These are phyloP conservation scores for Dryas integrifolia DNA, from an alignment of 331 rosid species.

Conservation along the genomic window DNA sequence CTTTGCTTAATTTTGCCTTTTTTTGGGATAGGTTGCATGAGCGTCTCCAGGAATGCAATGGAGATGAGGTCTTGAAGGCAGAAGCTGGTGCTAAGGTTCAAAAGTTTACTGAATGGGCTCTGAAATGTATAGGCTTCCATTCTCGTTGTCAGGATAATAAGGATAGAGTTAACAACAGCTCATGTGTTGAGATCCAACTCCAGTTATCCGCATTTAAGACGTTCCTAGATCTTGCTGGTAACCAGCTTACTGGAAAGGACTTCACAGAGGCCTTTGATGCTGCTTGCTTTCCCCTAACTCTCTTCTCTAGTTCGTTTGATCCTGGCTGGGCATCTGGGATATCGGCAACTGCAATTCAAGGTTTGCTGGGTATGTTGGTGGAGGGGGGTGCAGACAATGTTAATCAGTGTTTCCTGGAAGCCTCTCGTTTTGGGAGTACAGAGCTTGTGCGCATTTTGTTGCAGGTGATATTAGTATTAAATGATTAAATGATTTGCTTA, in stretches of 20 bases:
- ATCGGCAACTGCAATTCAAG: conserved; percentile 77
- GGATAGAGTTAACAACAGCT: conserved; percentile 50
- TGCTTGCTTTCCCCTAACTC: conserved; percentile 87
- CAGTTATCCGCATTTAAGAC: conserved; percentile 77
- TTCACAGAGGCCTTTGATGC: conserved; percentile 93
- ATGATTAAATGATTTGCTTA: neutral
- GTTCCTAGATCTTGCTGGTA: conserved; percentile 79
- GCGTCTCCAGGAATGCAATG: conserved; percentile 87
- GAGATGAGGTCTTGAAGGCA: conserved; percentile 78
- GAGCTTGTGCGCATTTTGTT: conserved; percentile 79
- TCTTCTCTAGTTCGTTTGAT: conserved; percentile 77
- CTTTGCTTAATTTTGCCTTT: conserved; percentile 7
- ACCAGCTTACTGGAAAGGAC: conserved; percentile 80
- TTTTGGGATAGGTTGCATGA: conserved; percentile 61
- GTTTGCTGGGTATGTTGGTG: conserved; percentile 71
- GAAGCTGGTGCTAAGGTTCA: conserved; percentile 84
- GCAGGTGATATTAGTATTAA: conserved; percentile 46
- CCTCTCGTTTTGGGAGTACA: conserved; percentile 91
- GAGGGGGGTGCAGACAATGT: conserved; percentile 96
- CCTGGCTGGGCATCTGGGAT: conserved; percentile 82
- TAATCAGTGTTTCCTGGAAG: conserved; percentile 87
- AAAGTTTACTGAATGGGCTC: conserved; percentile 87
- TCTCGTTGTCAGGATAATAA: conserved; percentile 57
- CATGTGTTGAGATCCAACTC: conserved; percentile 66
- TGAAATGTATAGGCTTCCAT: conserved; percentile 81